Base-by-base conservation (phyloP, 2,329 filamentous ascomycete genomes). In the Cercospora sp. region DNA sequence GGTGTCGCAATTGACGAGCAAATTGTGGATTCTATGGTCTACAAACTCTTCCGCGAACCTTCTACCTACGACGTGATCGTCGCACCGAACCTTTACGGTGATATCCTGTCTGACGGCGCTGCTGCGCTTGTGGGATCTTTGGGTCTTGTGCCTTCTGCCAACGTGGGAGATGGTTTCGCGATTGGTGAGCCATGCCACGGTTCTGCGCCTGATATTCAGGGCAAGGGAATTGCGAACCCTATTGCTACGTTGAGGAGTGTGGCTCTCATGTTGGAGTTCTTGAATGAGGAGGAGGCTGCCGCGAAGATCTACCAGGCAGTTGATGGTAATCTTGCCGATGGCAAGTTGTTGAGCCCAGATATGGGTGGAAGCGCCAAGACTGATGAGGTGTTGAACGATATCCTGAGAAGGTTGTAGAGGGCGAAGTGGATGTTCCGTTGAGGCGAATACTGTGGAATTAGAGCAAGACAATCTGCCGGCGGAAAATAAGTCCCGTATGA, bases 161-260 rank as follows among this genome's bases (percentile, higher is more conserved):
- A 99, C 79, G 95, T 99, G 10, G 94, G 95, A 72, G 92, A 97
- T 80, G 87, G 87, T 53, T 97, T 98, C 78, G 95, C 93, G 73
- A 98, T 99, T 76, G 95, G 95, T 72, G 95, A 99, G 88, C 95
- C 95, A 64, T 98, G 95, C 85, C 95, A 99, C 81, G 95, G 95
- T 59, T 94, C 90, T 76, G 95, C 95, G 31, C 95, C 95, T 5
- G 95, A 99, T 78, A 99, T 99, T 72, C 90, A 93, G 87, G 95
- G 95, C 73, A 85, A 91, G 85, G 89, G 90, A 72, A 94, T 99
- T 78, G 93, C 95, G 73, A 99, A 99, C 83, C 95, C 95, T 26
- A 96, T 99, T 77, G 95, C 95, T 40, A 98, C 95, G 9, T 87
- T 99, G 72, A 86, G 95, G 78, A 95, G 91, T 80, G 91, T 93